phyloP scores from a whole-genome alignment of 495 filamentous ascomycete genomes.

The Pyrenula aspistea region DNA sequence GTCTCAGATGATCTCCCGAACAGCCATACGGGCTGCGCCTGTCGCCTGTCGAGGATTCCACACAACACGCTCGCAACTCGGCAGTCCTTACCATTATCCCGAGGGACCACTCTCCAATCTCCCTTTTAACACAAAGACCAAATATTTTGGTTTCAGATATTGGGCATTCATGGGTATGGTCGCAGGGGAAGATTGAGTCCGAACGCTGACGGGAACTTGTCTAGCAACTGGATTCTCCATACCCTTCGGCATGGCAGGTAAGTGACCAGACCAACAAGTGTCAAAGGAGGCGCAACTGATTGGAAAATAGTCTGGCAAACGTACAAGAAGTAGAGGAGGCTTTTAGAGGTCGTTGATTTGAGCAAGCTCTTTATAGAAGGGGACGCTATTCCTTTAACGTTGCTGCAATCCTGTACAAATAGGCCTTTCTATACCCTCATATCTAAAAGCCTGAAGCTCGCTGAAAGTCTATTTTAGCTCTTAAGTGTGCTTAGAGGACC shows the following conservation, averaged over 20 bases:
- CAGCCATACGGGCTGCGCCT: slow-evolving; percentile 58
- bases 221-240: slow-evolving; percentile 61
- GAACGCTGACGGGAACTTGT: slow-evolving; percentile 19
- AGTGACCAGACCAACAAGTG: slow-evolving; percentile 17
- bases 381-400: too few species aligned
- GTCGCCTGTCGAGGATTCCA: slow-evolving; percentile 90
- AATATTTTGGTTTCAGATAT: slow-evolving; percentile 71
- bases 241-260: slow-evolving; percentile 77
- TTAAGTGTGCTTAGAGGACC: too few species aligned
- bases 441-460: too few species aligned
- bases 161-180: slow-evolving; percentile 62
- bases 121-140: slow-evolving; percentile 89
- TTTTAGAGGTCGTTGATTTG: too few species aligned
- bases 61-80: slow-evolving; percentile 73
- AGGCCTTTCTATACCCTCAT: too few species aligned
- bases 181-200: slow-evolving; percentile 1
- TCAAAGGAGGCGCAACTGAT: background rate
- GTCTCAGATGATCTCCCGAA: slow-evolving; percentile 71
- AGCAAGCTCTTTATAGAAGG: too few species aligned
- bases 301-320: slow-evolving; percentile 65
- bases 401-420: too few species aligned
- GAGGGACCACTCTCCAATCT: slow-evolving; percentile 91
- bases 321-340: slow-evolving; percentile 49
- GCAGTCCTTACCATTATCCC: slow-evolving; percentile 93
- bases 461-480: too few species aligned